Base-by-base conservation (phyloP, 768 basidiomycete species). In the Sporobolomyces roseus region DNA sequence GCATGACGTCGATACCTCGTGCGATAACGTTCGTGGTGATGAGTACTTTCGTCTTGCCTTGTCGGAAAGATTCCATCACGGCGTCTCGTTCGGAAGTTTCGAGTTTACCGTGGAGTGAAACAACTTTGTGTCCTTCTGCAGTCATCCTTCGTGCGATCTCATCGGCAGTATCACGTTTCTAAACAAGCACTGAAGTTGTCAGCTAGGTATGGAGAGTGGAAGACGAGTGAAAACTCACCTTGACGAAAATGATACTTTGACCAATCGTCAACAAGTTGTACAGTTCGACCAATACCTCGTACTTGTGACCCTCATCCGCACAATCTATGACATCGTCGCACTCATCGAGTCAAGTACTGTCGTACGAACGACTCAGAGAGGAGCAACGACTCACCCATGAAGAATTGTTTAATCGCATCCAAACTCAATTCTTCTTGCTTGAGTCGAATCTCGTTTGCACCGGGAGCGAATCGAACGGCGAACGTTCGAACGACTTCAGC, bases 1-100 rank as follows among this genome's bases (percentile, higher is more conserved):
- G 94, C 63, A 92, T 83, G 76, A 99, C 96, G 76, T 99, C 96
- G 81, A 99, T 98, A 49, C 96, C 96, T 23, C 96, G 87, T 2
- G 96, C 93, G 71, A 98, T 89, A 77, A 99, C 96, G 79, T 99
- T 99, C 45, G 96, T 99, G 60, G 96, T 98, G 78, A 99, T 99
- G 73, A 99, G 81, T 56, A 93, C 93, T 79, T 99, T 99, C 78
- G 92, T 92, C 74, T 88, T 88, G 62, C 96, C 96, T 75, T 96
- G 89, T 43, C 96, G 85, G 86, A 98, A 99, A 35, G 86, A 86
- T 78, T 98, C 93, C 75, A 99, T 93, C 68, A 93, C 86, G 35
- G 85, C 76, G 79, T 99, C 96, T 74, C 96, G 91, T 78, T 96
- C 91, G 1, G 82, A 70, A 21, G 89, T 87, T 74, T 93, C 89